Base-by-base conservation (phyloP, 2,329 filamentous ascomycete species). In the Penicillium sp. region DNA sequence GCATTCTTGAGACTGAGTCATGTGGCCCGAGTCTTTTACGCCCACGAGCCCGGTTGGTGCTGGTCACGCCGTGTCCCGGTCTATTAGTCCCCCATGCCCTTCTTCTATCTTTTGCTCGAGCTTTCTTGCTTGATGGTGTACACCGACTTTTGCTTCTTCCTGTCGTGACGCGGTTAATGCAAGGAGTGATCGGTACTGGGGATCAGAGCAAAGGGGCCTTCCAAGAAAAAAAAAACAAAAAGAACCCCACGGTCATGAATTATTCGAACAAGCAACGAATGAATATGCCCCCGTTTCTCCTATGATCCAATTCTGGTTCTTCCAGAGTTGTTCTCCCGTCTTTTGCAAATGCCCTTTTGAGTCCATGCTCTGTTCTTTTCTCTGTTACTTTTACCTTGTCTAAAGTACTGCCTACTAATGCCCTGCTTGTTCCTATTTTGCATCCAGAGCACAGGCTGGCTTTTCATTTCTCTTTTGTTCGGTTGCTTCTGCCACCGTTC, bases 61-160 rank as follows among this genome's bases (percentile, higher is more conserved):
- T 62, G 61, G 59, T 62, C 59, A 61, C 56, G 44, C 56, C 58
- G 55, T 50, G 48, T 55, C 52, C 46, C 43, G 43, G 47, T 47
- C 26, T 47, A 37, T 37, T 39, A 35, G 39, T 45, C 38, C 35
- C 41, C 32, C 28, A 26, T 43, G 30, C 35, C 18, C 34, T 21
- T 40, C 30, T 21, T 36, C 43, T 46, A 10, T 21, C 34, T 27
- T 50, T 27, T 41, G 13, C 13, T 28, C 28, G 19, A 39, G 36
- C 16, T 41, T 30, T n/a, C n/a, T n/a, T 34, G 41, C 20, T 42
- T 47, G 36, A 44, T 41, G 50, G 47, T 49, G 25, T 46, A 45
- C 36, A 39, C 29, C 33, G 30, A n/a, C n/a, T 43, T 33, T 36
- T 36, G 34, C 18, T 53, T 36, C 31, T 29, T 36, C 20, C 16